Conservation (phyloP, 305 asterid genomes). For the Plantago rigida region DNA sequence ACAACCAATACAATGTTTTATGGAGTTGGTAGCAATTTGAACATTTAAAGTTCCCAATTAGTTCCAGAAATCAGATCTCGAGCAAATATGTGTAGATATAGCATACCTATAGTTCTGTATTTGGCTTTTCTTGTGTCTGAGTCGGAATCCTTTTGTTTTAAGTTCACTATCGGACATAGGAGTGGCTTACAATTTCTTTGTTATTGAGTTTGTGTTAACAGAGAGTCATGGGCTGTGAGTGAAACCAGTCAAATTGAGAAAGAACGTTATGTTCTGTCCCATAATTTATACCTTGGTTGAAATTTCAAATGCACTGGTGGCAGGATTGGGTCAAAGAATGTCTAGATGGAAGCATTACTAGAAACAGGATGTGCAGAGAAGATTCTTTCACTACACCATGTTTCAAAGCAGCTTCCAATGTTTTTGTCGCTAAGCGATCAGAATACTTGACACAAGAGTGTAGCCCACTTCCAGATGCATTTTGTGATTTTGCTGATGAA, state of each 20-base stretch:
- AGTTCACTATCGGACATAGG: background rate
- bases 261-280: background rate
- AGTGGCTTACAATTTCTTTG: conserved; percentile 5
- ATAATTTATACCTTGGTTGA: conserved; percentile 13
- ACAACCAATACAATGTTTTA: too few relatives aligned
- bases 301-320: conserved; percentile 21
- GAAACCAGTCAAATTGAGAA: background rate
- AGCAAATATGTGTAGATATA: too few relatives aligned
- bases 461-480: conserved; percentile 78
- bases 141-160: background rate
- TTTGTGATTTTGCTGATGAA: conserved; percentile 70
- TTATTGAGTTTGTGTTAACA: background rate
- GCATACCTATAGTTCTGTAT: background rate
- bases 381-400: conserved; percentile 70
- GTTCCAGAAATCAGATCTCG: background rate
- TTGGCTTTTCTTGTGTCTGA: background rate
- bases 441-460: conserved; percentile 43
- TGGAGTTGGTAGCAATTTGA: background rate
- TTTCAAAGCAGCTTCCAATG: conserved; percentile 56
- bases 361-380: conserved; percentile 39
- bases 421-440: conserved; percentile 70
- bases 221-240: too few relatives aligned
- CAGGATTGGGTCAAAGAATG: conserved; percentile 40
- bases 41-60: background rate
- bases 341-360: conserved; percentile 42